Evolutionary conservation across 1,284 basidiomycete genomes (phyloP), one percentile per base, ranked within the genome.

Genomic region (Papiliotrema flavescens): DNA sequence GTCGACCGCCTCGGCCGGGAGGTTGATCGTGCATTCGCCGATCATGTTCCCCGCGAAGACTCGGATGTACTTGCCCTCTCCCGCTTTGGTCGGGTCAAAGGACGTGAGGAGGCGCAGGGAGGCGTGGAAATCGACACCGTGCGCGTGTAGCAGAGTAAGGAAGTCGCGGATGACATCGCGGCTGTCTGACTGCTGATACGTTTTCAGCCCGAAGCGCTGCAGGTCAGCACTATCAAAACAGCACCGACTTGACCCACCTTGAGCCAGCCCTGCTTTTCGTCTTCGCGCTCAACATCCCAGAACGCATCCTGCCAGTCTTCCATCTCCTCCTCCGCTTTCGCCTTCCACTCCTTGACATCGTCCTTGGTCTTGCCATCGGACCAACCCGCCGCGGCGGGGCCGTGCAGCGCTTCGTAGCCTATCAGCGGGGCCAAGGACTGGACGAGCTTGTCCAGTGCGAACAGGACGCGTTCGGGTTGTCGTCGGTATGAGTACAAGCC

Each of bases 401-500:
- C 81, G 20, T 80, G 71, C 32, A 81, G 35, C 14, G 71, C 81
- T 40, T 80, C 92, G 13, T 85, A 87, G 0, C 91, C 90, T 48
- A 95, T 85, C 45, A 96, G 76, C 1, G 90, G 90, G 0, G 87
- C 81, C 24, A 94, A 82, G 0, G 89, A 80, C 50, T 82, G 80
- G 13, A 90, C 81, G 3, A 95, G 80, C 15, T 88, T 84, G 47
- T 85, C 84, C 13, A 93, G 79, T 1, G 90, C 90, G 65, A 84
- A 95, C 13, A 89, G 66, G 52, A 79, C 73, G 56, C 77, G 75
- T 24, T 73, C 73, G 28, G 81, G 79, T 63, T 79, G 77, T 47
- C 71, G 65, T 49, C 75, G 68, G 79, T 93, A 98, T 2, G 88
- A 81, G 70, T 98, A 98, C 41, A 93, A 81, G 0, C 93, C 93